Base-by-base conservation (phyloP, 495 filamentous ascomycete genomes). In the Penicillium arizonense region DNA sequence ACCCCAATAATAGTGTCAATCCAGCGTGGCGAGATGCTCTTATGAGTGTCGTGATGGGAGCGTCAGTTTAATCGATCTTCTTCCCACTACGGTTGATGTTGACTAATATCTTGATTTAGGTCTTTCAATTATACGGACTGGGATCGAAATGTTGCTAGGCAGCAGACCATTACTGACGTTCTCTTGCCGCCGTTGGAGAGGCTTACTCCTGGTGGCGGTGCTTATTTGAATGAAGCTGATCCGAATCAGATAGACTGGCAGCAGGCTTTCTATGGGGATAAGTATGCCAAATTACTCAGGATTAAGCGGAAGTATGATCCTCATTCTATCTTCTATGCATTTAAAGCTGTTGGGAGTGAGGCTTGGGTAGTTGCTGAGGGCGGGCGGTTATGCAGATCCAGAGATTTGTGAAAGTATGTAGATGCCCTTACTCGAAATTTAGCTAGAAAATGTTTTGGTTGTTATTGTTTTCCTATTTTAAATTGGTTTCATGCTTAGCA, bases 1-100 rank as follows among this genome's bases (percentile, higher is more conserved):
- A 70, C 42, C 73, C 71, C 1, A 69, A 70, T 44, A 81, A 82
- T 57, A 65, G 77, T 12, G 77, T 84, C 4, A 61, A 63, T 69
- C 40, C 66, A 68, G 45, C 65, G 56, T 79, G 50, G 68, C 59
- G 53, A 54, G 63, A 34, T 47, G 26, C 58, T 4, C 42, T 24
- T 4, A 50, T 44, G 3, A 34, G 44, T 16, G 3, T 52, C 20
- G 34, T 48, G 1, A 20, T 61, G 4, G 55, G 55, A 33, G 50
- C 21, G 55, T 61, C 47, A 1, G 55, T 50, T 10, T 0, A 30
- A 0, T n/a, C 18, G 18, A 18, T 30, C 0, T 9, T 0, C 26
- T 28, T n/a, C 20, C 11, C 11, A 20, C 30, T 3, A 24, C 2
- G 4, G 3, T 28, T 9, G 9, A 18, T 28, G 0, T 6, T 35